Evolutionary conservation across 2,329 filamentous ascomycete genomes (phyloP).

Genomic region (Fusarium paranaense): DNA sequence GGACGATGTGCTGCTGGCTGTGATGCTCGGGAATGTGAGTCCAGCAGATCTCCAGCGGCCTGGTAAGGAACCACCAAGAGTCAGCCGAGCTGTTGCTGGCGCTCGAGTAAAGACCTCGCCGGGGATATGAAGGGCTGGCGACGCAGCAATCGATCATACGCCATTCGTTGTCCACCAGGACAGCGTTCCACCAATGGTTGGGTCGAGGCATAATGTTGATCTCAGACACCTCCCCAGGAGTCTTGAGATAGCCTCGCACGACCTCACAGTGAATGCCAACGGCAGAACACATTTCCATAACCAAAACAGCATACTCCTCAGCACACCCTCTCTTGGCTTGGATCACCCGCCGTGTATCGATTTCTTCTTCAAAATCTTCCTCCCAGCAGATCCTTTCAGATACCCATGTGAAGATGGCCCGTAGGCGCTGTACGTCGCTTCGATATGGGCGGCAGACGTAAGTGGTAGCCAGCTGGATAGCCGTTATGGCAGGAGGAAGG

Average conservation of each 20-base stretch:
- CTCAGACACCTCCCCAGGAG: conserved; percentile 85
- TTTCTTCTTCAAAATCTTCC: conserved; percentile 87
- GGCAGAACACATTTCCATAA: conserved; percentile 92
- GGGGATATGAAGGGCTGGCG: conserved; percentile 90
- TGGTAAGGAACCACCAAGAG: conserved; percentile 91
- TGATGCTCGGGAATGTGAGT: conserved; percentile 92
- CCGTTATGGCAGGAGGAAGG: conserved; percentile 84
- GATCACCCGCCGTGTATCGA: conserved; percentile 87
- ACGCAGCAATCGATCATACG: conserved; percentile 95
- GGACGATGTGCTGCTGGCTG: conserved; percentile 92
- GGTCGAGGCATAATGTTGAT: conserved; percentile 84
- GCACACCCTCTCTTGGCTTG: conserved; percentile 86
- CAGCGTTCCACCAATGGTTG: conserved; percentile 98
- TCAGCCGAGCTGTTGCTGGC: conserved; percentile 78
- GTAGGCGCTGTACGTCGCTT: conserved; percentile 90
- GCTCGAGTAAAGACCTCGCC: conserved; percentile 80
- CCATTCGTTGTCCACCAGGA: conserved; percentile 94
- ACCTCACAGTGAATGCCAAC: conserved; percentile 90
- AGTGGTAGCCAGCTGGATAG: conserved; percentile 84
- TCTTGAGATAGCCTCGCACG: conserved; percentile 90
- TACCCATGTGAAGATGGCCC: conserved; percentile 98
- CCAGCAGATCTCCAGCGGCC: conserved; percentile 91
- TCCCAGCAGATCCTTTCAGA: conserved; percentile 97
- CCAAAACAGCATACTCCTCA: conserved; percentile 88
- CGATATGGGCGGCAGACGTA: conserved; percentile 95